Conservation (phyloP, 2,329 filamentous ascomycete genomes). For the Didymella exigua region DNA sequence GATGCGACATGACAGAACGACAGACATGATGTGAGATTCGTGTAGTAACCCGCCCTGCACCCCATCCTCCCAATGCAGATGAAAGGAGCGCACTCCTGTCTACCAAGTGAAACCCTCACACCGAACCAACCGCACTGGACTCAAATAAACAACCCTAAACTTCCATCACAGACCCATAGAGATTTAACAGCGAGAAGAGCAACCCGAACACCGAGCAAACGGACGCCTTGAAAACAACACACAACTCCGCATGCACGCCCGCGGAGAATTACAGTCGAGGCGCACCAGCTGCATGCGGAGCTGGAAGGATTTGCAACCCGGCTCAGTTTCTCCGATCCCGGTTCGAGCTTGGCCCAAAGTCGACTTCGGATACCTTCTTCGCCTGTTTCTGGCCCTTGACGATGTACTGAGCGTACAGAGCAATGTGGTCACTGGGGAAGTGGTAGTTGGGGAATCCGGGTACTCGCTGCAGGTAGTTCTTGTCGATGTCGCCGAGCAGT, state of each 20-base stretch:
- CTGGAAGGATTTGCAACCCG: constrained; percentile 5
- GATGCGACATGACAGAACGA: constrained; percentile 35
- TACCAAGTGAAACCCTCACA: constrained; percentile 21
- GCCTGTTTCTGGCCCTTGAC: constrained; percentile 83
- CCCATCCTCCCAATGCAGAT: constrained; percentile 28
- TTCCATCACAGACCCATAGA: constrained; percentile 31
- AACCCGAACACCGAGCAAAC: constrained; percentile 45
- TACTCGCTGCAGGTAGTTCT: constrained; percentile 81
- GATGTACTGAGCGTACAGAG: constrained; percentile 85
- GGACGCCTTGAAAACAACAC: constrained; percentile 41
- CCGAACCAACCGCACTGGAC: constrained; percentile 21
- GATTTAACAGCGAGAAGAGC: constrained; percentile 31
- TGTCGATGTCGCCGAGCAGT: constrained; percentile 84
- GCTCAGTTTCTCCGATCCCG: constrained; percentile 38
- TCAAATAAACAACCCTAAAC: constrained; percentile 33
- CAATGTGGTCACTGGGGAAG: constrained; percentile 91
- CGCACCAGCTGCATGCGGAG: constrained; percentile 6
- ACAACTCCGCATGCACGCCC: constrained; percentile 34
- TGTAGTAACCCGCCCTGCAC: constrained; percentile 34
- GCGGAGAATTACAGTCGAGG: constrained; percentile 24
- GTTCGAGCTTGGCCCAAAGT: constrained; percentile 44
- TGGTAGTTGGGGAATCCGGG: constrained; percentile 94
- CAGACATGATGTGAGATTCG: constrained; percentile 43
- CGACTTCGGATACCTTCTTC: constrained; percentile 55
- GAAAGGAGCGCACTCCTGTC: constrained; percentile 26